phyloP scores from a whole-genome alignment of 768 basidiomycete genomes.

The Pisolithus microcarpus region DNA sequence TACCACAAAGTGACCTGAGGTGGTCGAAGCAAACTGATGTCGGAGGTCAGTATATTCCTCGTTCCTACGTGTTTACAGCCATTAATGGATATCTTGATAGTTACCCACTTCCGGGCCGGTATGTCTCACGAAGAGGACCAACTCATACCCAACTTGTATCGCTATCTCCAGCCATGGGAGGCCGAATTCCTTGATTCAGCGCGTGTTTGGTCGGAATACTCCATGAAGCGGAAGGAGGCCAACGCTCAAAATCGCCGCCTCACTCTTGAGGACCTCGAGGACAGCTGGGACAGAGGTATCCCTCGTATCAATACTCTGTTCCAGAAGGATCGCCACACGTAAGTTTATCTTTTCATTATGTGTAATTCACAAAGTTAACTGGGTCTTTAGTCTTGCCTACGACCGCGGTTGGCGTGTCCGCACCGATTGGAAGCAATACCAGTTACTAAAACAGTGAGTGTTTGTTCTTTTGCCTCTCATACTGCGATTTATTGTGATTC shows the following conservation, averaged over 20 bases:
- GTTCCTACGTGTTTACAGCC: neutral
- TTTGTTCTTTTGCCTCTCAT: neutral
- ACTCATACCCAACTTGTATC: constrained; percentile 94
- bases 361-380: neutral
- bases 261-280: constrained; percentile 95
- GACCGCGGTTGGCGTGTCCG: constrained; percentile 99
- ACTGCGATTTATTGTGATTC: constrained; percentile 8
- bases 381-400: constrained; percentile 66
- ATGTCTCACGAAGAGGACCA: constrained; percentile 96
- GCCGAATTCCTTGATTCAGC: constrained; percentile 97
- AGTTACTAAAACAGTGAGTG: constrained; percentile 79
- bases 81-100: constrained; percentile 27
- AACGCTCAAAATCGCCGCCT: constrained; percentile 96
- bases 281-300: constrained; percentile 98
- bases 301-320: constrained; percentile 98
- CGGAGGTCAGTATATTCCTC: constrained; percentile 46
- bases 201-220: constrained; percentile 98
- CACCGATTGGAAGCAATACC: constrained; percentile 97
- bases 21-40: constrained; percentile 99
- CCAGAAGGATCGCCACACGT: constrained; percentile 97
- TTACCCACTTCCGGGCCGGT: constrained; percentile 98
- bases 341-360: constrained; percentile 18
- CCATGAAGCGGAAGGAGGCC: constrained; percentile 99
- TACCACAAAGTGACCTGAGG: constrained; percentile 93
- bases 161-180: constrained; percentile 96